phyloP scores from a whole-genome alignment of 495 filamentous ascomycete genomes.

The Staphylotrichum tortipilum region DNA sequence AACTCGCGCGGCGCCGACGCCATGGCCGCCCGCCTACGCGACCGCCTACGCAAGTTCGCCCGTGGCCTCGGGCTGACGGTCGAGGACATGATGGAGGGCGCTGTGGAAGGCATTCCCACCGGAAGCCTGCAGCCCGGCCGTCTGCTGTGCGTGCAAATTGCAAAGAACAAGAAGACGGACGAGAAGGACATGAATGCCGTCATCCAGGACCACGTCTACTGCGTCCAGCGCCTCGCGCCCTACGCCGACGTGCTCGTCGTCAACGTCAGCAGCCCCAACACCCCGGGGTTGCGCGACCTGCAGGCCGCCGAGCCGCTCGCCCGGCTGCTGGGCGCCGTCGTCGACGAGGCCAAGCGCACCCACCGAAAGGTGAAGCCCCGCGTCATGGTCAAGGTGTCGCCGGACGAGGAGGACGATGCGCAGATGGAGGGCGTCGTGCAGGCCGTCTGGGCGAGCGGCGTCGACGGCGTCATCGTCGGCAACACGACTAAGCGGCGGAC shows the following conservation, averaged over 20 bases:
- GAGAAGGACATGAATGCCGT: constrained; percentile 79
- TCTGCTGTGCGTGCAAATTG: constrained; percentile 84
- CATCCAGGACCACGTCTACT: constrained; percentile 74
- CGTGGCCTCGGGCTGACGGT: constrained; percentile 61
- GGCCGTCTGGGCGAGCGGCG: constrained; percentile 73
- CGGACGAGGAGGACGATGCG: constrained; percentile 77
- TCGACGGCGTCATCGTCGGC: constrained; percentile 93
- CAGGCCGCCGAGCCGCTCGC: constrained; percentile 78
- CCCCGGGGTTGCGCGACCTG: constrained; percentile 75
- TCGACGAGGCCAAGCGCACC: constrained; percentile 59
- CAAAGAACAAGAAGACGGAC: constrained; percentile 90
- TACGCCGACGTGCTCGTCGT: constrained; percentile 95
- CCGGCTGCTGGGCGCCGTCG: constrained; percentile 69
- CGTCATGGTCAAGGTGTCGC: constrained; percentile 96
- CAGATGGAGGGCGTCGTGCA: constrained; percentile 82
- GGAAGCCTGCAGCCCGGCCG: constrained; percentile 67
- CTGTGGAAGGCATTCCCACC: constrained; percentile 51
- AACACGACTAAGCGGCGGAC: constrained; percentile 87
- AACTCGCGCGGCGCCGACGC: constrained; percentile 84
- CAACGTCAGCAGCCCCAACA: constrained; percentile 95
- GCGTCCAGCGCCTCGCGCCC: constrained; percentile 66
- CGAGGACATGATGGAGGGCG: constrained; percentile 61
- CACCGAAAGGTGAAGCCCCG: constrained; percentile 64
- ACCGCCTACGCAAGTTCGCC: constrained; percentile 69
- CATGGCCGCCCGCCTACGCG: constrained; percentile 70